Conservation (phyloP, 1,284 basidiomycete species). For the Trichosporon sp. region DNA sequence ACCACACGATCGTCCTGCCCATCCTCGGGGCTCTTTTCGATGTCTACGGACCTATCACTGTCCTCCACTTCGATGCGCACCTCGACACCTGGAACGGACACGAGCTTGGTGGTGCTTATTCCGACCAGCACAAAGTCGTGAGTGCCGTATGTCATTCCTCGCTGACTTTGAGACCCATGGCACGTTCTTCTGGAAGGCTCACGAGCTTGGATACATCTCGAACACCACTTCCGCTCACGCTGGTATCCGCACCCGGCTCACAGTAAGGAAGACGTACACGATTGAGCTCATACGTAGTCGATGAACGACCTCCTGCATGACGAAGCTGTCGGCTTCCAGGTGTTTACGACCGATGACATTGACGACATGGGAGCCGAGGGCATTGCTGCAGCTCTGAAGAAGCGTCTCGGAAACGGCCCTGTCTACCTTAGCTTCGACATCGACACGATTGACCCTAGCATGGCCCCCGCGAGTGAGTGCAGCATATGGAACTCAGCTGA, state of each 20-base stretch:
- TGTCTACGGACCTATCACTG: slow-evolving; percentile 47
- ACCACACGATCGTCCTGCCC: slow-evolving; percentile 51
- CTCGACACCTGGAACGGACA: slow-evolving; percentile 49
- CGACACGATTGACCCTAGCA: slow-evolving; percentile 43
- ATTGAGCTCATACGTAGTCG: slow-evolving; percentile 1
- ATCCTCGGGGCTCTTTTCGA: slow-evolving; percentile 43
- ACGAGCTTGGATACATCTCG: slow-evolving; percentile 46
- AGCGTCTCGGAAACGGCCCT: slow-evolving; percentile 37
- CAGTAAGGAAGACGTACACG: slow-evolving; percentile 17
- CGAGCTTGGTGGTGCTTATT: slow-evolving; percentile 19
- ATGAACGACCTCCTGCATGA: slow-evolving; percentile 38
- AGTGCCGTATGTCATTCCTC: slow-evolving; percentile 11
- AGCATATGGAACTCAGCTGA: background rate
- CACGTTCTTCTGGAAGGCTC: slow-evolving; percentile 49
- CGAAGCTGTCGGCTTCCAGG: slow-evolving; percentile 47
- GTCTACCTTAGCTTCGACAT: slow-evolving; percentile 42
- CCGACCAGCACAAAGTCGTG: slow-evolving; percentile 22
- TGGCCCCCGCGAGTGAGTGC: slow-evolving; percentile 42
- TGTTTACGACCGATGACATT: slow-evolving; percentile 47
- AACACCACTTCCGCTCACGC: slow-evolving; percentile 58
- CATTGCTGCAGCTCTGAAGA: slow-evolving; percentile 43
- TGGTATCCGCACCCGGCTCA: slow-evolving; percentile 41
- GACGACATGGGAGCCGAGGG: slow-evolving; percentile 49
- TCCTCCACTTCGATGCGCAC: slow-evolving; percentile 38
- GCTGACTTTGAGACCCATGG: slow-evolving; percentile 34